Evolutionary conservation across 805 yeast species (phyloP).

Genomic region (Myxozyma sirexii): DNA sequence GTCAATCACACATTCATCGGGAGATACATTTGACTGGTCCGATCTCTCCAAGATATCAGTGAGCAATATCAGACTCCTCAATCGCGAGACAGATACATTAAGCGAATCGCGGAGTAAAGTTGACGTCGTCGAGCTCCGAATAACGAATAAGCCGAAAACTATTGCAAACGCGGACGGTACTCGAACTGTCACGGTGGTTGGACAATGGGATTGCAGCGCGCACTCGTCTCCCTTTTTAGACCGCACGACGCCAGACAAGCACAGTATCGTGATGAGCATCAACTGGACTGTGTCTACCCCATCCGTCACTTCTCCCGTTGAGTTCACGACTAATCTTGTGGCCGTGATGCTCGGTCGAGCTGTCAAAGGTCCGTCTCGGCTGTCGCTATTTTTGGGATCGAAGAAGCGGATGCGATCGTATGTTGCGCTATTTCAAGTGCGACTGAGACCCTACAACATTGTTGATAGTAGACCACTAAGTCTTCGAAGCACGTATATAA

Average conservation of each 20-base stretch:
- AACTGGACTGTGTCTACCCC: constrained; percentile 30
- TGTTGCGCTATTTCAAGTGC: constrained; percentile 24
- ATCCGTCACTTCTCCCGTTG: constrained; percentile 22
- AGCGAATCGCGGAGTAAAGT: constrained; percentile 9
- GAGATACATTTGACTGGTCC: constrained; percentile 31
- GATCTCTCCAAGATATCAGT: constrained; percentile 21
- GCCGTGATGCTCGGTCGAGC: constrained; percentile 21
- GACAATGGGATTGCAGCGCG: constrained; percentile 37
- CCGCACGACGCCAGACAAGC: constrained; percentile 28
- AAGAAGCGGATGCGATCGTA: constrained; percentile 17
- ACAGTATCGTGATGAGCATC: constrained; percentile 25
- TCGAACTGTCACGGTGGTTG: constrained; percentile 28
- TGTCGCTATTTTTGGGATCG: constrained; percentile 22
- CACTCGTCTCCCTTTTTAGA: constrained; percentile 29
- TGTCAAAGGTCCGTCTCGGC: constrained; percentile 21
- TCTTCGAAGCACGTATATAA: constrained; percentile 20
- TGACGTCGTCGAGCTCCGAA: constrained; percentile 25
- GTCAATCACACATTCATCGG: constrained; percentile 30
- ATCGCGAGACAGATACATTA: background rate
- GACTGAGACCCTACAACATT: constrained; percentile 18
- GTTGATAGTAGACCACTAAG: constrained; percentile 12
- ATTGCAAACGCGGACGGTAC: constrained; percentile 36
- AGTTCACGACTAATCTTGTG: constrained; percentile 26
- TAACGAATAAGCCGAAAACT: constrained; percentile 22
- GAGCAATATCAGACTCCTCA: constrained; percentile 15